Evolutionary conservation across 257 asterid genomes (phyloP).

Genomic region (Jaltomata sinuosa): DNA sequence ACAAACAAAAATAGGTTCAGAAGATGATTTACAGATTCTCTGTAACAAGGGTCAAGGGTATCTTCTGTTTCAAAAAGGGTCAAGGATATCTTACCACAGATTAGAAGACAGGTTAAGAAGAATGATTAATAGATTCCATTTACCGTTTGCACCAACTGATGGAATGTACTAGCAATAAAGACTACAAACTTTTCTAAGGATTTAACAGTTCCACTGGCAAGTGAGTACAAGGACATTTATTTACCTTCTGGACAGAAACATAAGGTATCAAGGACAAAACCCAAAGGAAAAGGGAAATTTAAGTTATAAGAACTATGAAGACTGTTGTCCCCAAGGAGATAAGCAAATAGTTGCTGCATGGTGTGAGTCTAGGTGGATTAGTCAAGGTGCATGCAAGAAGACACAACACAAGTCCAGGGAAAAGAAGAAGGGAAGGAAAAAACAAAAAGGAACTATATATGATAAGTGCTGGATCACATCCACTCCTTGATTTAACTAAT

Average conservation of each 20-base stretch:
- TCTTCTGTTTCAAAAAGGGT: not conserved
- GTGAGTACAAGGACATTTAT: not conserved
- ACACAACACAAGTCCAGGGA: not conserved
- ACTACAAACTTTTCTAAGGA: not conserved
- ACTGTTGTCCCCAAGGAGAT: not conserved
- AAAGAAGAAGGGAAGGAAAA: not conserved
- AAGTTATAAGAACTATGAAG: not conserved
- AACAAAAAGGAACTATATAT: not conserved
- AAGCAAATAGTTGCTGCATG: not conserved
- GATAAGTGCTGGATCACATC: not conserved
- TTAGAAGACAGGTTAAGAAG: not conserved
- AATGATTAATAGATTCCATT: not conserved
- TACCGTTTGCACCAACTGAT: not conserved
- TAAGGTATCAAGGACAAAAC: not conserved
- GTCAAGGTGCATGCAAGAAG: not conserved
- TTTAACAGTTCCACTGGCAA: not conserved
- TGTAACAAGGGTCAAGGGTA: not conserved
- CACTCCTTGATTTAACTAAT: not conserved
- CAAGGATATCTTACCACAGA: not conserved
- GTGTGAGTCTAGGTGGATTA: not conserved
- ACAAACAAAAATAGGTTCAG: not conserved
- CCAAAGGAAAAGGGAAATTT: not conserved
- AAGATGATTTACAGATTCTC: not conserved
- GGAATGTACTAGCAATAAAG: not conserved
- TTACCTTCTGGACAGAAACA: not conserved